Evolutionary conservation across 306 rosid species (phyloP).

Genomic region (Canavalia ensiformis): DNA sequence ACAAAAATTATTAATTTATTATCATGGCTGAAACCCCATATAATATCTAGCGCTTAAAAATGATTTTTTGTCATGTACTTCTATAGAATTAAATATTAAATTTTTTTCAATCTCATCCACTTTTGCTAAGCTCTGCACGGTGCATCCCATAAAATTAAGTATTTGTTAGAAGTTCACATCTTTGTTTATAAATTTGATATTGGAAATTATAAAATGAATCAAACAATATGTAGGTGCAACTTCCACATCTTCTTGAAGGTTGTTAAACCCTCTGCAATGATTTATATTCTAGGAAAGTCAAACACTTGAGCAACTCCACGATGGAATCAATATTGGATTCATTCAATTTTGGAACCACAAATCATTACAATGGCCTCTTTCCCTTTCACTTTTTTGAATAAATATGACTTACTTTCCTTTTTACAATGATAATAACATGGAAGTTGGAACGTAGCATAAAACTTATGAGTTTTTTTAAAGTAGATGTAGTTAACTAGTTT

Average conservation of each 20-base stretch:
- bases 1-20: no score
- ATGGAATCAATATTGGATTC: not conserved
- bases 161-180: no score
- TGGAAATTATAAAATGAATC: not conserved
- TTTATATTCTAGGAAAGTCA: slow-evolving; percentile 12
- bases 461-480: not conserved
- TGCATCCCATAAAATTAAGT: no score
- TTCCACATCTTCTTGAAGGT: slow-evolving; percentile 20
- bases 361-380: slow-evolving; percentile 26
- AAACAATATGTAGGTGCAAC: not conserved
- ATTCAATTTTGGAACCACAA: slow-evolving; percentile 18
- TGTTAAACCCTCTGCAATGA: slow-evolving; percentile 30
- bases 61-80: no score
- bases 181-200: no score
- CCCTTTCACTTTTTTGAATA: not conserved
- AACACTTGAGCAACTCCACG: slow-evolving; percentile 12
- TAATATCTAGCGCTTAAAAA: no score
- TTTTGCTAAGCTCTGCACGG: no score
- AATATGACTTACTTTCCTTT: not conserved
- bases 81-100: no score
- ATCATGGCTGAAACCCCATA: no score
- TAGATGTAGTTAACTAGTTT: not conserved
- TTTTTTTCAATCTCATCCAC: no score
- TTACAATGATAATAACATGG: not conserved
- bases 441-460: slow-evolving; percentile 1